Base-by-base conservation (phyloP, 2,329 filamentous ascomycete genomes). In the Magnaporthales sp. region DNA sequence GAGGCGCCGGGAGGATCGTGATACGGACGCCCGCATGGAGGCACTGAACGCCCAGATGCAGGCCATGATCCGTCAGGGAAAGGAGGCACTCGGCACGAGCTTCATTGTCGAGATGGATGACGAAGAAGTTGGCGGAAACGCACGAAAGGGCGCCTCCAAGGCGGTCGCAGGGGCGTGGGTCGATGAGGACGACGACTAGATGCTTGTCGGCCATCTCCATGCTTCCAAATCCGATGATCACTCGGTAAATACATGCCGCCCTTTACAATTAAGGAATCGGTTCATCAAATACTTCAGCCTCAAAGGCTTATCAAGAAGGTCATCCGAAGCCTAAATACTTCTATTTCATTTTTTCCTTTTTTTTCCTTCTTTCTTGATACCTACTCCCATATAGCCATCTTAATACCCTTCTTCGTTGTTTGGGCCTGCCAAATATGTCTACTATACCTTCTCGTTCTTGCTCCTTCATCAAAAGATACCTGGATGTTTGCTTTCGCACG, bases 11-110 rank as follows among this genome's bases (percentile, higher is more conserved):
- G 90, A 91, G 67, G 92, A 97, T 72, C 83, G 88, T 62, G 89
- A 93, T 71, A 86, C 91, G 8, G 93, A 98, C 71, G 86, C 89
- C 60, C 88, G 90, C 65, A 90, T 98, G 71, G 88, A 87, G 63
- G 86, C 89, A 29, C 88, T 98, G 77, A 96, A 95, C 74, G 83
- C 86, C 63, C 87, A 91, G 71, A 80, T 98, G 63, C 86, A 91
- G 73, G 90, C 89, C 38, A 92, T 99, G 90, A 96, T 99, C 66
- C 84, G 89, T 1, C 90, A 98, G 77, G 95, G 93, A 0, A 90
- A 90, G 71, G 90, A 95, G 76, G 95, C 95, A 1, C 78, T 99
- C 22, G 93, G 89, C 2, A 91, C 90, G 24, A 90, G 81, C 56
- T 81, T 91, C 64, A 88, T 91, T 73, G 83, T 92, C 60, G 83